A percentile compares a stretch with the other conserved stretches of the same genome.
These are phyloP conservation scores for Pseudogymnoascus sp. DNA, from an alignment of 2,329 filamentous ascomycete species.

Conservation along the genomic window DNA sequence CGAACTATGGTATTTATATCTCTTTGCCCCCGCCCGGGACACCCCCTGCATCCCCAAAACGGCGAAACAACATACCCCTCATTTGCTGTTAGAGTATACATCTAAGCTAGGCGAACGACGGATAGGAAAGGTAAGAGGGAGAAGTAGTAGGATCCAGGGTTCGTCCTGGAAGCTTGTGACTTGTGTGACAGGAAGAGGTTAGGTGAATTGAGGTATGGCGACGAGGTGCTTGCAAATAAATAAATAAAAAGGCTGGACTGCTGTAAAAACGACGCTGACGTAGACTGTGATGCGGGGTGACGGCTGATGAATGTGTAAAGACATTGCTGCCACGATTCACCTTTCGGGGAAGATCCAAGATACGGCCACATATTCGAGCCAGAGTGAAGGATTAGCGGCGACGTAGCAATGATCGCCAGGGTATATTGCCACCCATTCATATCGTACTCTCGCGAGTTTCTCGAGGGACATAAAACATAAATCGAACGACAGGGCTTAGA, in stretches of 20 bases:
- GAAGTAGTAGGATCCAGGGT: slow-evolving; percentile 7
- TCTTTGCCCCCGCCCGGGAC: background rate
- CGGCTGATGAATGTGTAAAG: background rate
- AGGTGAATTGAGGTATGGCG: background rate
- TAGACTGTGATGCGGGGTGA: background rate
- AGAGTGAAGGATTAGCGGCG: background rate
- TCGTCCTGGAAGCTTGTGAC: background rate
- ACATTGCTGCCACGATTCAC: background rate
- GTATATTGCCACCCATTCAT: background rate
- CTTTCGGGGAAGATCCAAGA: background rate
- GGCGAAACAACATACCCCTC: background rate
- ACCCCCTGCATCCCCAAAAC: background rate
- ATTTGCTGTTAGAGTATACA: slow-evolving; percentile 5
- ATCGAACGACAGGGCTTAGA: slow-evolving; percentile 42
- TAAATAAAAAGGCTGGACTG: background rate
- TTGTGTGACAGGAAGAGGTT: slow-evolving; percentile 1
- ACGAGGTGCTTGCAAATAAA: slow-evolving; percentile 4
- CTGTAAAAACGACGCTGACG: background rate
- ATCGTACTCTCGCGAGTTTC: background rate
- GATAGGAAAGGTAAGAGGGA: background rate
- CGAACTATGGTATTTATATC: background rate
- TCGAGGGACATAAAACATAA: background rate
- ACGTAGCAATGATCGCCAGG: background rate
- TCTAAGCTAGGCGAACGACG: slow-evolving; percentile 3
- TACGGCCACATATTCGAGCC: background rate